These are phyloP conservation scores for Fonsecaea pugnacius DNA, from an alignment of 2,329 filamentous ascomycete genomes.

Conservation along the genomic window DNA sequence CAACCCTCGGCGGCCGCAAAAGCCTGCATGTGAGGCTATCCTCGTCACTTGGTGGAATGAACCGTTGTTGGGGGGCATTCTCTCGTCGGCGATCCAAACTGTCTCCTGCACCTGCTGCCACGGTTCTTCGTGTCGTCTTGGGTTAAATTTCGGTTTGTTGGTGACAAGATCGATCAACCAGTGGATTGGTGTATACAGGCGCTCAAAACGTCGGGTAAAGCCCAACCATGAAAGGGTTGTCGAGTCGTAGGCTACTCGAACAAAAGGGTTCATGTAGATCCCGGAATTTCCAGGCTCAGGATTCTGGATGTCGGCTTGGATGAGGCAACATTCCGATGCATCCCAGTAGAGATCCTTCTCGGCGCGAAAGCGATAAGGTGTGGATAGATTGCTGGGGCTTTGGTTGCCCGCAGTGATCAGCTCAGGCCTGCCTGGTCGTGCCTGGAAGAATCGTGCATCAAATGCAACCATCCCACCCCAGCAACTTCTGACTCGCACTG, in stretches of 20 bases:
- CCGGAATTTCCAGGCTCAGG: slow-evolving; percentile 54
- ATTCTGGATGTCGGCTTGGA: slow-evolving; percentile 55
- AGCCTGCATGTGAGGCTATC: slow-evolving; percentile 50
- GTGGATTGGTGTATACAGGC: slow-evolving; percentile 65
- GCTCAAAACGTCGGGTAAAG: slow-evolving; percentile 67
- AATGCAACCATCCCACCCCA: slow-evolving; percentile 74
- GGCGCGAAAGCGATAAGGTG: slow-evolving; percentile 58
- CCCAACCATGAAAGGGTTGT: slow-evolving; percentile 63
- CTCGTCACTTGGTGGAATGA: slow-evolving; percentile 47
- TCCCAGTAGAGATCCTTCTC: slow-evolving; percentile 65
- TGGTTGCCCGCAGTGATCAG: slow-evolving; percentile 31
- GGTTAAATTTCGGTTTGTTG: slow-evolving; percentile 64
- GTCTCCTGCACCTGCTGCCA: slow-evolving; percentile 54
- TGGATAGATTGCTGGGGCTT: slow-evolving; percentile 37
- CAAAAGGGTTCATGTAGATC: slow-evolving; percentile 75
- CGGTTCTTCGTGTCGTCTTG: slow-evolving; percentile 62
- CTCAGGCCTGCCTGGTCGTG: slow-evolving; percentile 16
- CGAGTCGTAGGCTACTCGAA: slow-evolving; percentile 70
- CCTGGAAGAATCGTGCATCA: slow-evolving; percentile 53
- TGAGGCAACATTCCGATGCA: slow-evolving; percentile 67
- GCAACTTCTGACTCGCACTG: slow-evolving; percentile 72
- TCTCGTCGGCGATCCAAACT: slow-evolving; percentile 47
- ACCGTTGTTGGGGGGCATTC: slow-evolving; percentile 39
- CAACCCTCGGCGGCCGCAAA: slow-evolving; percentile 50
- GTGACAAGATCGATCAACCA: slow-evolving; percentile 61